phyloP scores from a whole-genome alignment of 352 stramenopile species.

The Elongisporangium senticosum region DNA sequence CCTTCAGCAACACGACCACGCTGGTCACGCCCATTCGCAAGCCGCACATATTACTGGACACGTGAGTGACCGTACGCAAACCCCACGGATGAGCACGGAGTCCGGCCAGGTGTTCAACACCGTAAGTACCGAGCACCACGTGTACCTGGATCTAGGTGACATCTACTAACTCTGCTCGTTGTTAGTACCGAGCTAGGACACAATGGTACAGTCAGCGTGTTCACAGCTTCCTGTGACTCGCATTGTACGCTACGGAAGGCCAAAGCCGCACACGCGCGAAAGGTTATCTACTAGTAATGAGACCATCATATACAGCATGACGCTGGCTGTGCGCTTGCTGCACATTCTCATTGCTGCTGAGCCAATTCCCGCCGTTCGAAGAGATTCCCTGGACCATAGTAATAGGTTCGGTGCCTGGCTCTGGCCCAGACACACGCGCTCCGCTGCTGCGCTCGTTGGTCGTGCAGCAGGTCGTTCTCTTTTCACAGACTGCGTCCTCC shows the following conservation, averaged over 20 bases:
- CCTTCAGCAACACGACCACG: conserved; percentile 30
- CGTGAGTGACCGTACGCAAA: conserved; percentile 68
- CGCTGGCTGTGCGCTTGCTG: conserved; percentile 66
- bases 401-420: too few species aligned
- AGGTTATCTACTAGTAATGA: conserved; percentile 64
- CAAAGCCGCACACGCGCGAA: conserved; percentile 39
- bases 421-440: too few species aligned
- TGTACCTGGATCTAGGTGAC: conserved; percentile 52
- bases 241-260: conserved; percentile 42
- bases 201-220: too few species aligned
- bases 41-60: conserved; percentile 57
- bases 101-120: conserved; percentile 77
- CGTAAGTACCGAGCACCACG: conserved; percentile 58
- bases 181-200: conserved; percentile 65
- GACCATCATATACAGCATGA: conserved; percentile 65
- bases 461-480: too few species aligned
- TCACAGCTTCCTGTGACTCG: conserved; percentile 31
- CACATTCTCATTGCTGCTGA: conserved; percentile 80
- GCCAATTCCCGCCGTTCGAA: conserved; percentile 77
- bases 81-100: conserved; percentile 65
- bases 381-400: conserved; percentile 77
- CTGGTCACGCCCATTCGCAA: conserved; percentile 42
- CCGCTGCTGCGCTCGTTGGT: too few species aligned
- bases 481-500: too few species aligned
- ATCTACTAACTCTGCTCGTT: conserved; percentile 80